These are phyloP conservation scores for Hymenoscyphus linearis DNA, from an alignment of 2,329 filamentous ascomycete genomes.

Conservation along the genomic window DNA sequence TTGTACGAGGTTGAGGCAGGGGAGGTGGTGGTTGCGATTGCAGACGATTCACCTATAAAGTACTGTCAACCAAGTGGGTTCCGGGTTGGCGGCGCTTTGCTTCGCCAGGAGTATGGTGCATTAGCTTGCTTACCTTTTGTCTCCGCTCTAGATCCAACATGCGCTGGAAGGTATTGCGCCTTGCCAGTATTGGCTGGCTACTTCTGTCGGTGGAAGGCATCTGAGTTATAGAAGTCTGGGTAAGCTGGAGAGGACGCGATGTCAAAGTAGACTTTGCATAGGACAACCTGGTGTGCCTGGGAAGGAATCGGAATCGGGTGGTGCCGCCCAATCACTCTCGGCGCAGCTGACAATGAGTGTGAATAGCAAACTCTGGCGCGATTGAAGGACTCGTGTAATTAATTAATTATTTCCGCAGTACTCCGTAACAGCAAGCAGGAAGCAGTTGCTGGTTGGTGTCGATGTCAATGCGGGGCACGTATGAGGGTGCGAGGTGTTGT, in stretches of 20 bases:
- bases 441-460: not conserved
- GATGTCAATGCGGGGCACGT: not conserved
- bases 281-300: too few relatives aligned
- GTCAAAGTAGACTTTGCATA: not conserved
- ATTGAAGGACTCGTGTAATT: not conserved
- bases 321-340: constrained; percentile 2
- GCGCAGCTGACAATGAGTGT: not conserved
- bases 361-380: not conserved
- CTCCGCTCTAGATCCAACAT: constrained; percentile 57
- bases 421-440: not conserved
- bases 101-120: too few relatives aligned
- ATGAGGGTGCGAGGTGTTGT: not conserved
- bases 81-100: constrained; percentile 15
- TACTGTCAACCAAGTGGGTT: constrained; percentile 28
- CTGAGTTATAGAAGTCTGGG: not conserved
- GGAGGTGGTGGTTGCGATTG: constrained; percentile 21
- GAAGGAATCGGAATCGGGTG: not conserved
- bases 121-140: constrained; percentile 44
- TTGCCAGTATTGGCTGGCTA: constrained; percentile 5
- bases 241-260: not conserved
- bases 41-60: constrained; percentile 36
- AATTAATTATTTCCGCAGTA: not conserved
- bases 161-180: constrained; percentile 39
- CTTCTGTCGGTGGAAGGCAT: constrained; percentile 4
- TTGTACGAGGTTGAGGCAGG: constrained; percentile 11